Evolutionary conservation across 139 green algal genomes (phyloP).

Genomic region (Picochlorum sp.): DNA sequence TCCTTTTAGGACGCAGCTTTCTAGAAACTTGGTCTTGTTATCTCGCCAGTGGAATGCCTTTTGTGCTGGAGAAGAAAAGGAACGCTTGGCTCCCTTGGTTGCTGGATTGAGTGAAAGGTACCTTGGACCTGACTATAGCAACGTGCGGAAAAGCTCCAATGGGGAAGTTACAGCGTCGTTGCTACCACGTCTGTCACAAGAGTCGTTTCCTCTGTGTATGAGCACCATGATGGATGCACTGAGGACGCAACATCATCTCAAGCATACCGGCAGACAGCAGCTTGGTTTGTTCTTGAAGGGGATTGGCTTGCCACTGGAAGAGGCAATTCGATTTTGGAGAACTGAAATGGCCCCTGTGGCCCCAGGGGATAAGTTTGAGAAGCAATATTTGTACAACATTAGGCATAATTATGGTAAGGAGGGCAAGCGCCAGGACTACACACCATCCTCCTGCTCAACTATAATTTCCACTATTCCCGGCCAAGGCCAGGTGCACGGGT

Average conservation of each 20-base stretch:
- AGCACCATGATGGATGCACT: conserved; percentile 35
- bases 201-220: conserved; percentile 86
- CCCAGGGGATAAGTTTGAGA: conserved; percentile 84
- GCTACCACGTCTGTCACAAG: conserved; percentile 31
- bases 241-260: conserved; percentile 67
- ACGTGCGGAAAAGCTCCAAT: conserved; percentile 13
- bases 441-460: conserved; percentile 71
- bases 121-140: conserved; percentile 49
- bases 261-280: conserved; percentile 83
- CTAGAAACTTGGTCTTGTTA: conserved; percentile 40
- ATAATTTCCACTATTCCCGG: conserved; percentile 71
- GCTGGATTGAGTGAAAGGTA: conserved; percentile 60
- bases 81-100: conserved; percentile 72
- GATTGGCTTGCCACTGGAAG: conserved; percentile 80
- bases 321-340: conserved; percentile 89
- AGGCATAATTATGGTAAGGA: conserved; percentile 97
- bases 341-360: conserved; percentile 44
- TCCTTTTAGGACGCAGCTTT: conserved; percentile 38
- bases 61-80: conserved; percentile 48
- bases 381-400: conserved; percentile 94
- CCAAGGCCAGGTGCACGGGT: conserved; percentile 65
- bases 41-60: conserved; percentile 44
- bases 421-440: conserved; percentile 88
- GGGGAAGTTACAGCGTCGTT: conserved; percentile 27
- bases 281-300: conserved; percentile 94